Percentiles rank a stretch among this genome's conserved stretches.
These are phyloP conservation scores for Hysterangium stoloniferum DNA, from an alignment of 768 basidiomycete species.

Conservation along the genomic window DNA sequence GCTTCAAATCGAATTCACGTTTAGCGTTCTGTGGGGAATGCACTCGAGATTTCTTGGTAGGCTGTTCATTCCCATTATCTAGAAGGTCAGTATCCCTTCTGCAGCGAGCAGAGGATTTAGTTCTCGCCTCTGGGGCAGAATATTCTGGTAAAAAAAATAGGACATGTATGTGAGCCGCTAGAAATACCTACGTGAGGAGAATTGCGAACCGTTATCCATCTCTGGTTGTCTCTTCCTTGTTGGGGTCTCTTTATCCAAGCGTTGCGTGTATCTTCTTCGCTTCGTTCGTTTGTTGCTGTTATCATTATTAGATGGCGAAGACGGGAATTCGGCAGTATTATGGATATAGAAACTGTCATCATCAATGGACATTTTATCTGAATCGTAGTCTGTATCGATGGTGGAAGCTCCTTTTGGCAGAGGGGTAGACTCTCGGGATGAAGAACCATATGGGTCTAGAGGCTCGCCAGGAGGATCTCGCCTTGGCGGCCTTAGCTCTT, in stretches of 20 bases:
- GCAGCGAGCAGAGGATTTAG: too few species aligned
- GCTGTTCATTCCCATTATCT: too few species aligned
- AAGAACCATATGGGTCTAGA: too few species aligned
- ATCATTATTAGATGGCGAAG: not conserved
- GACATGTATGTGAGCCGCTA: too few species aligned
- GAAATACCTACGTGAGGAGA: not conserved
- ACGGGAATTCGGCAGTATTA: not conserved
- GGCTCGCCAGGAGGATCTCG: not conserved
- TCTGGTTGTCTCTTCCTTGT: not conserved
- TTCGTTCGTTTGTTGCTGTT: not conserved
- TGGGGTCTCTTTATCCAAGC: too few species aligned
- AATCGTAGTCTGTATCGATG: not conserved
- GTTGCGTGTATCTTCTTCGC: not conserved
- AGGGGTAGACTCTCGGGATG: too few species aligned
- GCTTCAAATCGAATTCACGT: slow-evolving; percentile 32
- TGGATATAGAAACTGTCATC: not conserved
- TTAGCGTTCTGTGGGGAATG: slow-evolving; percentile 35
- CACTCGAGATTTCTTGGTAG: slow-evolving; percentile 43
- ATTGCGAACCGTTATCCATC: not conserved
- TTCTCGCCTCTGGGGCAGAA: too few species aligned
- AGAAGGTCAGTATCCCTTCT: too few species aligned
- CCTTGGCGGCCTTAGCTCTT: not conserved
- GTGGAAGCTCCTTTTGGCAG: too few species aligned
- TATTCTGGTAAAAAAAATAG: not conserved
- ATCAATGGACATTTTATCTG: not conserved